Evolutionary conservation across 2,329 filamentous ascomycete species (phyloP), one percentile per base, ranked within the genome.

Genomic region (Colletotrichum nymphaeae): DNA sequence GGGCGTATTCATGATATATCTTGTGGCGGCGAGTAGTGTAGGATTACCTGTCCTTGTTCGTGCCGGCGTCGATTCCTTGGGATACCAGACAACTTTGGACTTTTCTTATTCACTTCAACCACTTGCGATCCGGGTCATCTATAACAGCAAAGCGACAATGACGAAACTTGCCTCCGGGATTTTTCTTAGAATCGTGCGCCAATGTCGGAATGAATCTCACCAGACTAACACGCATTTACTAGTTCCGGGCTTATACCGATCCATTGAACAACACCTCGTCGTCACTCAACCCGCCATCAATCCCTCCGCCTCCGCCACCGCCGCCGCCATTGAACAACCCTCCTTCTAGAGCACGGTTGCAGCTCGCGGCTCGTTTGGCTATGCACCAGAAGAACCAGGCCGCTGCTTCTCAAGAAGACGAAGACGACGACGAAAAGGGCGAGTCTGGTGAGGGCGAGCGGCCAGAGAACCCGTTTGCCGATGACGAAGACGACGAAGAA

Each of bases 351-450:
- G 96, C 96, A 8, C 91, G 96, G 63, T 88, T 95, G 68, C 95
- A 97, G 82, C 89, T 98, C n/a, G 95, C 95, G n/a, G 94, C 94
- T 14, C 91, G 95, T 14, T 88, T 98, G 78, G 90, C 94, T 2
- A 90, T 93, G 83, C 93, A 94, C 76, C 90, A 92, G 76, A 93
- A 94, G 81, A 90, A 91, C 76, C 86, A 83, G 58, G 84, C 85
- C 26, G 83, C 87, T 6, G 83, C 86, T 1, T 83, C 83, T 1
- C 76, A 83, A 3, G 80, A 82, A 2, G 81, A 83, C 6, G 84
- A 84, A 55, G 80, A 78, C 14, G 78, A 81, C 22, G 80, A 81
- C 70, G 83, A 78, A 16, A 75, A 75, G 49, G 76, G 76, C 3
- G 76, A 74, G 49, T 75, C 69, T 52, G 42, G 63, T 69, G 46